Evolutionary conservation across 176 grass and related monocot genomes (phyloP).

Genomic region (Neostapfia colusana): DNA sequence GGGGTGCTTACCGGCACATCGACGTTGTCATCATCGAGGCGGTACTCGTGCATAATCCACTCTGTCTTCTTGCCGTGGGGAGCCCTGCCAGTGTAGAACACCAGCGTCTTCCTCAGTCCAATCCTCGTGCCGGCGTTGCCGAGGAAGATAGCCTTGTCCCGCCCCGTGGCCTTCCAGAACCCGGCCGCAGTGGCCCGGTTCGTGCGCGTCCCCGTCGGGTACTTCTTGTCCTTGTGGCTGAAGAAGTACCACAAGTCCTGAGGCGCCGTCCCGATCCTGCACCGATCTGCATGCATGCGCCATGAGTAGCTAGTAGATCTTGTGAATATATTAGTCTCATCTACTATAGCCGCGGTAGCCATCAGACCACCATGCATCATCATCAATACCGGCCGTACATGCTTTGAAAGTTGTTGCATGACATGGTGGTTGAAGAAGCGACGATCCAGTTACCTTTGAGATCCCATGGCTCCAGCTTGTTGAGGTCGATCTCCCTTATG

Average conservation of each 20-base stretch:
- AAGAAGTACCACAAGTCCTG: conserved; percentile 96
- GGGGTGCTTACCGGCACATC: conserved; percentile 40
- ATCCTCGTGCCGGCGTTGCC: conserved; percentile 50
- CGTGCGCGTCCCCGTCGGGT: conserved; percentile 73
- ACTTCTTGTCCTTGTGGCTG: conserved; percentile 98
- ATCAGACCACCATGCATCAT: not conserved
- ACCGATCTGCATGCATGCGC: conserved; percentile 66
- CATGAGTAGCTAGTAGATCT: conserved; percentile 20
- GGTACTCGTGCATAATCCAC: conserved; percentile 98
- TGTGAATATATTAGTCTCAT: conserved; percentile 7
- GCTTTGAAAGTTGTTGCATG: not conserved
- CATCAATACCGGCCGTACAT: not conserved
- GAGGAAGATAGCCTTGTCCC: conserved; percentile 71
- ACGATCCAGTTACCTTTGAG: conserved; percentile 48
- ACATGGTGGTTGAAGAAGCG: not conserved
- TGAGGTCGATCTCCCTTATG: conserved; percentile 82
- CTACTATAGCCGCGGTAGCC: no score
- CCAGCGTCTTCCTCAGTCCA: conserved; percentile 81
- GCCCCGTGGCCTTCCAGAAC: conserved; percentile 76
- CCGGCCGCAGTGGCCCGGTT: conserved; percentile 70
- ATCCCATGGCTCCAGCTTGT: conserved; percentile 90
- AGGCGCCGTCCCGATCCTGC: conserved; percentile 63
- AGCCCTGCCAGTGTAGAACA: conserved; percentile 88
- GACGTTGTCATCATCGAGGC: conserved; percentile 56
- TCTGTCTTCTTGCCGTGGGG: conserved; percentile 72